Evolutionary conservation across 2,329 filamentous ascomycete genomes (phyloP).

Genomic region (Stagonosporopsis chrysanthemi): DNA sequence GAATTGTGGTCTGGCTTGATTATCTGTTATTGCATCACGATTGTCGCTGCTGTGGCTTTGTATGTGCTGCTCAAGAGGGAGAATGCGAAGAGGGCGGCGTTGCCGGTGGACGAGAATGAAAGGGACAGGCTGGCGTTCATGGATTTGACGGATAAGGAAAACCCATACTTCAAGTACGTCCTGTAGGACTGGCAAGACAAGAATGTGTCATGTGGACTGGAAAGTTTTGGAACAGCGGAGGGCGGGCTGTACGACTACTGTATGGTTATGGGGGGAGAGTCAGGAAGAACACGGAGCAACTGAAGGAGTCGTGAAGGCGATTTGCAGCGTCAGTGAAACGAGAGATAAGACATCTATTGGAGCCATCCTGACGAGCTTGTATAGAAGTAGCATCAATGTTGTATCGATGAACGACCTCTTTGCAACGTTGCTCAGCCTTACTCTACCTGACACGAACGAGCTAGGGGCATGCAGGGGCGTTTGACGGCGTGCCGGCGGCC

Average conservation of each 20-base stretch:
- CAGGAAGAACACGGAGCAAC: not conserved
- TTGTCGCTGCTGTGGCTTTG: slow-evolving; percentile 62
- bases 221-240: not conserved
- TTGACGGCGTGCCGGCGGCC: slow-evolving; percentile 2
- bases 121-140: slow-evolving; percentile 57
- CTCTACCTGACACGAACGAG: slow-evolving; percentile 4
- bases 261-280: not conserved
- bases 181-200: slow-evolving; percentile 20
- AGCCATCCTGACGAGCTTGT: not conserved
- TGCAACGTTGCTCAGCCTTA: not conserved
- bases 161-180: slow-evolving; percentile 65
- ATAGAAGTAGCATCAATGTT: not conserved
- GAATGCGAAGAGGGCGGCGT: slow-evolving; percentile 57
- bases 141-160: slow-evolving; percentile 65
- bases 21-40: slow-evolving; percentile 69
- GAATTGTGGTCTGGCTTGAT: slow-evolving; percentile 75
- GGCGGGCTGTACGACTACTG: not conserved
- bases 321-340: not conserved
- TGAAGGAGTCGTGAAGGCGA: not conserved
- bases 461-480: slow-evolving; percentile 11
- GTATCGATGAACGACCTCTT: not conserved
- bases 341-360: too few relatives aligned
- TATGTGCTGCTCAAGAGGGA: slow-evolving; percentile 64
- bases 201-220: not conserved
- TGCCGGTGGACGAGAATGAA: slow-evolving; percentile 66